Conservation (phyloP, 2,329 filamentous ascomycete genomes). For the Mollisia scopiformis region DNA sequence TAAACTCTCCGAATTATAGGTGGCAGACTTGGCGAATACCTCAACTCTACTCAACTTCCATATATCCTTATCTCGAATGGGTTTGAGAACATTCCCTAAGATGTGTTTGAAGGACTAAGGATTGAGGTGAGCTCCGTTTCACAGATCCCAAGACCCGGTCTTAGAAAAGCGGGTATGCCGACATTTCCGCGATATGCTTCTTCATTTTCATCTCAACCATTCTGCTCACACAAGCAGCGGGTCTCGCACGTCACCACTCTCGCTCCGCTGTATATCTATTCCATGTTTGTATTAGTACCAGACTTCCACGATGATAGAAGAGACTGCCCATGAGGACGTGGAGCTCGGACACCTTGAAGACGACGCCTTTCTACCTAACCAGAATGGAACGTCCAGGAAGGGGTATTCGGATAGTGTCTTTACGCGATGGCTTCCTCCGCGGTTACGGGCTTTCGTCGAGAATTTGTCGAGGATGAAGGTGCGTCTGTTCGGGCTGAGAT, state of each 20-base stretch:
- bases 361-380: slow-evolving; percentile 17
- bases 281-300: background rate
- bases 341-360: slow-evolving; percentile 5
- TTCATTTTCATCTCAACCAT: background rate
- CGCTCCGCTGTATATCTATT: background rate
- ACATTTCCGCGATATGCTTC: background rate
- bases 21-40: no score
- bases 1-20: no score
- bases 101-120: background rate
- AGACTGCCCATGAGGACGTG: background rate
- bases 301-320: background rate
- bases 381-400: background rate
- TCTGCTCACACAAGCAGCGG: background rate
- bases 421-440: slow-evolving; percentile 12
- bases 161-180: background rate
- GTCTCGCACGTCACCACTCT: background rate
- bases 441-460: slow-evolving; percentile 11
- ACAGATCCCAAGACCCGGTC: background rate
- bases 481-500: background rate
- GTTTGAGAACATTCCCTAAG: no score
- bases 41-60: background rate
- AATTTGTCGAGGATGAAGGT: slow-evolving; percentile 19
- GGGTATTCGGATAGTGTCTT: slow-evolving; percentile 1
- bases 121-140: background rate
- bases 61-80: background rate